Base-by-base conservation (phyloP, 2,329 filamentous ascomycete species). In the Sphaerostilbella broomeana region DNA sequence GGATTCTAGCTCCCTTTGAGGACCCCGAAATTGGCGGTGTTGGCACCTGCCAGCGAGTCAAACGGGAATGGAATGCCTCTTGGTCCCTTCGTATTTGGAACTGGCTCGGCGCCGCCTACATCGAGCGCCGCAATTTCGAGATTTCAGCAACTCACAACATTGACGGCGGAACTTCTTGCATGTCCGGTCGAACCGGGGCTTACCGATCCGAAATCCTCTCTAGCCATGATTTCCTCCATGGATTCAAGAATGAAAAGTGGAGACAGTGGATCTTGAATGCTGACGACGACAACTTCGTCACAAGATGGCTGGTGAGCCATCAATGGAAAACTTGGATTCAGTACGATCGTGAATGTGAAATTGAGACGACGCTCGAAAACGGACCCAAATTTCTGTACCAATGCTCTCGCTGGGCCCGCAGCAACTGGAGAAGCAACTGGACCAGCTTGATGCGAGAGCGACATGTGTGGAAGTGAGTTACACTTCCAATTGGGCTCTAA, bases 241-340 rank as follows among this genome's bases (percentile, higher is more conserved):
- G 82, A 31, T 95, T 97, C 69, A 89, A 86, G 50, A 87, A 89
- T 40, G 90, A 97, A 66, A 84, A 83, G 51, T 95, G 86, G 86
- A 76, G 83, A 34, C 80, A 83, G 53, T 94, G 84, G 65, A 89
- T 89, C 55, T 74, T 97, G 45, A 95, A 95, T 57, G 88, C 90
- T 18, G 90, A 97, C 62, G 90, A 97, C 61, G 90, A 97, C 71
- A 97, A 97, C 66, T 97, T 95, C 66, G 86, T 97, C 52, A 95
- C 90, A 6, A 81, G 90, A 42, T 97, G 90, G 90, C 75, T 97
- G 55, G 89, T 95, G 51, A 85, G 80, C 48, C 84, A 95, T 66
- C 76, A 82, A 51, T 94, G 87, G 86, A 87, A 94, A 67, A 95
- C 89, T 16, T 90, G 86, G 72, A 85, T 95, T 62, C 90, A 97